Conservation (phyloP, 169 alveolate genomes). For the Hepatocystis sp. region DNA sequence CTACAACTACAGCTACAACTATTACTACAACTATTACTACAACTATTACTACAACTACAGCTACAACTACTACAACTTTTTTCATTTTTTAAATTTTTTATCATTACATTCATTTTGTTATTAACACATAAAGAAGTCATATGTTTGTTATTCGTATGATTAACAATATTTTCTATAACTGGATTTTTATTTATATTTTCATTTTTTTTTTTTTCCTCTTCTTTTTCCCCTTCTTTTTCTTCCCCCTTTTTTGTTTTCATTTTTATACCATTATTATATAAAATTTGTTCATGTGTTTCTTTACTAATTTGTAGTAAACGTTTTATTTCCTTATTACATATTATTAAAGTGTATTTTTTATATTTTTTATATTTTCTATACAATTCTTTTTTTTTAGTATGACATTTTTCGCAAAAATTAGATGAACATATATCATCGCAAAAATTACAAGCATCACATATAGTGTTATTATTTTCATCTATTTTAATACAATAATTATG, state of each 20-base stretch:
- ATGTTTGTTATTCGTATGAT: neutral
- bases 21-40: too few relatives aligned
- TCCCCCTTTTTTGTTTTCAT: neutral
- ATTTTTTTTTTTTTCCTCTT: neutral
- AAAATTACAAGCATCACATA: conserved; percentile 32
- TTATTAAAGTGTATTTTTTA: conserved; percentile 21
- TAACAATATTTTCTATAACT: neutral
- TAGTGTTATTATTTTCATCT: neutral
- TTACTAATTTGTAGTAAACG: neutral
- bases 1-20: too few relatives aligned
- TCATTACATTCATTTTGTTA: too few relatives aligned
- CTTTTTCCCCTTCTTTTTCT: neutral
- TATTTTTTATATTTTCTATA: conserved; percentile 25
- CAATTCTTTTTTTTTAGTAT: conserved; percentile 23
- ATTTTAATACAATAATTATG: too few relatives aligned
- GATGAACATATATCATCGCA: conserved; percentile 67
- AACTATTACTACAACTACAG: too few relatives aligned
- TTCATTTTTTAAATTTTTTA: too few relatives aligned
- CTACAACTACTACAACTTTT: too few relatives aligned
- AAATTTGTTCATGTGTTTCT: neutral
- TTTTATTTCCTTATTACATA: conserved; percentile 10
- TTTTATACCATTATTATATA: neutral
- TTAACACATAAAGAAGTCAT: too few relatives aligned
- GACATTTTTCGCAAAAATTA: conserved; percentile 12
- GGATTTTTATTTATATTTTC: neutral